phyloP scores from a whole-genome alignment of 495 filamentous ascomycete genomes.

The Amorphotheca resinae region DNA sequence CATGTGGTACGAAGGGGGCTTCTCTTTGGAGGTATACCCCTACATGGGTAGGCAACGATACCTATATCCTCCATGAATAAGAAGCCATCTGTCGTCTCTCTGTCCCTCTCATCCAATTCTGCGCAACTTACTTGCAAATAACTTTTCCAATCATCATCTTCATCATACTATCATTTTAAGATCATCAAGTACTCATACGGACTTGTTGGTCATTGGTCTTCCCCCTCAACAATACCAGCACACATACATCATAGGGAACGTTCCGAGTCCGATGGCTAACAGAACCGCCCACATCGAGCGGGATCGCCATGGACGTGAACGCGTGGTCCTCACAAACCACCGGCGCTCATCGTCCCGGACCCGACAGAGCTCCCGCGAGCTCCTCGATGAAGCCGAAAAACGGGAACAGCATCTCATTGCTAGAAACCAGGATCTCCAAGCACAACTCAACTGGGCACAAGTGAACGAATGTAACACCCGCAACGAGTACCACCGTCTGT shows the following conservation, averaged over 20 bases:
- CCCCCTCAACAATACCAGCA: slow-evolving; percentile 1
- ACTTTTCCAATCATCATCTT: neutral
- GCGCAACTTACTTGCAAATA: slow-evolving; percentile 12
- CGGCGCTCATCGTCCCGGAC: slow-evolving; percentile 1
- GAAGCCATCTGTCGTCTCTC: no score
- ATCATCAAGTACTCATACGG: neutral
- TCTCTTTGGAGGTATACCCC: slow-evolving; percentile 21
- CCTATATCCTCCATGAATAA: slow-evolving; percentile 16
- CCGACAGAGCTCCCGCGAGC: neutral
- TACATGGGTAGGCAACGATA: slow-evolving; percentile 20
- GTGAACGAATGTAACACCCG: slow-evolving; percentile 7
- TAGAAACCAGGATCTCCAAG: slow-evolving; percentile 9
- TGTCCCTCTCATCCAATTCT: slow-evolving; percentile 12
- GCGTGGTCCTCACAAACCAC: slow-evolving; percentile 1
- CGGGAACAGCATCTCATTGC: slow-evolving; percentile 6
- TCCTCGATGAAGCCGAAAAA: slow-evolving; percentile 17
- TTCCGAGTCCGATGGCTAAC: slow-evolving; percentile 8
- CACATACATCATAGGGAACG: slow-evolving; percentile 13
- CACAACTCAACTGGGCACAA: slow-evolving; percentile 15
- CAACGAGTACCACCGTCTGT: no score
- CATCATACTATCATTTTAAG: neutral
- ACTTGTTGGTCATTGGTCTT: slow-evolving; percentile 3
- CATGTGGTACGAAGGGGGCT: slow-evolving; percentile 1
- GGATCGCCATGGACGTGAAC: slow-evolving; percentile 9
- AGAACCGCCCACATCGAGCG: slow-evolving; percentile 9